Base-by-base conservation (phyloP, 345 rosid species). In the Hibiscus mutabilis region DNA sequence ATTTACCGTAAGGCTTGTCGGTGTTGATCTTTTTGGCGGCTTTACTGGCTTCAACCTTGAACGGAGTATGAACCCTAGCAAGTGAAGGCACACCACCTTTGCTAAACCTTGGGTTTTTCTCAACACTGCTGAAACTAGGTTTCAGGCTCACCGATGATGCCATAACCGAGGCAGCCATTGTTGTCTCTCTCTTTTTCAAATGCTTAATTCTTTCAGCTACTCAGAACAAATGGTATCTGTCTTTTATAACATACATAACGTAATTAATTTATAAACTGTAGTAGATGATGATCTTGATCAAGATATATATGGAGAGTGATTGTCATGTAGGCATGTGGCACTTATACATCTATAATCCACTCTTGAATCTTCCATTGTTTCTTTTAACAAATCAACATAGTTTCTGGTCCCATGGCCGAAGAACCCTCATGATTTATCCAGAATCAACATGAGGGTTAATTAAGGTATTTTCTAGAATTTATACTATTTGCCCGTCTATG, bases 21-120 rank as follows among this genome's bases (percentile, higher is more conserved):
- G 97, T 92, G 76, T 83, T 89, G 87, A 95, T 82, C 84, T 91
- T 94, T 89, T 84, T 87, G 66, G 1, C 73, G 68, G 1, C 74
- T 2, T 82, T 87, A 0, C 81, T 81, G 22, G 97, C 97, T 66
- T 75, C 80, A 29, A 95, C 80, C 68, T 47, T 86, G 87, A 94
- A 79, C 18, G 83, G 65, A 15, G 86, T 53, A 73, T 82, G 52
- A 24, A 81, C 69, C 83, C 83, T 81, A 0, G 88, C 53, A 31
- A 95, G 89, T 37, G 87, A 76, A 9, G 96, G 98, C 25, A 89
- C 80, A 9, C 93, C 96, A 37, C 42, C 42, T 37, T 66, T 77
- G 82, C 2, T 73, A 9, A 21, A 11, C 91, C 7, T 84, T 46
- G 55, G 84, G 75, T 72, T 78, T 86, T 79, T 79, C 79, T 40